Percentiles rank a stretch among this genome's conserved stretches.
phyloP scores from a whole-genome alignment of 1,284 basidiomycete genomes.

The Prillingera fragicola region DNA sequence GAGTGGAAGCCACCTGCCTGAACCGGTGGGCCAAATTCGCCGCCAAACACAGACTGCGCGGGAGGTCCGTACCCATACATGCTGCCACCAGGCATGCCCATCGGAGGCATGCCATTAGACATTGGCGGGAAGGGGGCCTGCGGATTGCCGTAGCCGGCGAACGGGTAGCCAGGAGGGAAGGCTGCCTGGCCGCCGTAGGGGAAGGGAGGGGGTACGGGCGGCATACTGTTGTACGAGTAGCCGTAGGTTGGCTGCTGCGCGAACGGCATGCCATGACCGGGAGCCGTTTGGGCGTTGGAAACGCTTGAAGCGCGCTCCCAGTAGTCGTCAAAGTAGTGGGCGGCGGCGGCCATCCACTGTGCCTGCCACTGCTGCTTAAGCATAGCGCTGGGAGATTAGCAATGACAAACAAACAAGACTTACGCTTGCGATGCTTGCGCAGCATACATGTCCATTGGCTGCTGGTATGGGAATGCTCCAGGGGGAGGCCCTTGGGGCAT shows the following conservation, averaged over 20 bases:
- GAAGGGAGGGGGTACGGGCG: not conserved
- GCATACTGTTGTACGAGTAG: constrained; percentile 16
- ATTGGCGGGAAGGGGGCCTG: constrained; percentile 7
- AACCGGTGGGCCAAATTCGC: constrained; percentile 40
- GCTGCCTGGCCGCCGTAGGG: constrained; percentile 3
- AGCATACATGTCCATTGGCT: constrained; percentile 1
- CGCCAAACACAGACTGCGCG: constrained; percentile 39
- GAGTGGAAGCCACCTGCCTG: too few relatives aligned
- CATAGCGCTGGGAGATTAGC: constrained; percentile 6
- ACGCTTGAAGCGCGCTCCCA: constrained; percentile 40
- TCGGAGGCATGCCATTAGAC: constrained; percentile 5
- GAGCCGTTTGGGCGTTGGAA: constrained; percentile 16
- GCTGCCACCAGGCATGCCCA: constrained; percentile 12
- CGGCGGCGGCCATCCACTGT: constrained; percentile 41
- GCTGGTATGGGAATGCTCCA: not conserved
- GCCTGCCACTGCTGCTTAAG: constrained; percentile 42
- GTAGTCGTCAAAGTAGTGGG: constrained; percentile 39
- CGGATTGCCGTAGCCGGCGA: constrained; percentile 5
- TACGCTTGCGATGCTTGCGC: constrained; percentile 11
- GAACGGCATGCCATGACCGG: constrained; percentile 4
- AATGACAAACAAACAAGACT: not conserved
- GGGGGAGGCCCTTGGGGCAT: not conserved
- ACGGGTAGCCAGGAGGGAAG: not conserved
- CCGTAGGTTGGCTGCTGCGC: constrained; percentile 13
- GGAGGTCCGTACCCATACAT: constrained; percentile 34